These are phyloP conservation scores for Sodiomyces alkalinus DNA, from an alignment of 2,329 filamentous ascomycete genomes.

Conservation along the genomic window DNA sequence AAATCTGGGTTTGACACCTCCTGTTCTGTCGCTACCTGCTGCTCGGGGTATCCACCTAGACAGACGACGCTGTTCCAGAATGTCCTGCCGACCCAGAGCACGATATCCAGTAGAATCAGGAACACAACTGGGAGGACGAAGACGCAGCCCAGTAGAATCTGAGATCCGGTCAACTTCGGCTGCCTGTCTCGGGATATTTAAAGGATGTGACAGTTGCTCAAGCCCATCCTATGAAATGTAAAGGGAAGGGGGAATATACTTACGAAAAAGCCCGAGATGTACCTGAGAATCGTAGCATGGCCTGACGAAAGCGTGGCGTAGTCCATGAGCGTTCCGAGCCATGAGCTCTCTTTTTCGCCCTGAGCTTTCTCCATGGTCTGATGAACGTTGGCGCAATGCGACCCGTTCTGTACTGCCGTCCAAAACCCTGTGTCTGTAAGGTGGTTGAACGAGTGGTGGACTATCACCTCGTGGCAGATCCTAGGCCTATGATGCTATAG, in stretches of 20 bases:
- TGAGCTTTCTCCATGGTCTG: slow-evolving; percentile 1
- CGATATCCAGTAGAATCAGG: slow-evolving; percentile 34
- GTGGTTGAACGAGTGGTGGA: too few species aligned
- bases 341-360: slow-evolving; percentile 10
- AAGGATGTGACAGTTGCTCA: too few species aligned
- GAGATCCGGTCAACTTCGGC: too few species aligned
- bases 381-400: too few species aligned
- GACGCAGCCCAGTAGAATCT: slow-evolving; percentile 29
- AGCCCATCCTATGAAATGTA: background rate
- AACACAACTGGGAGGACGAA: slow-evolving; percentile 29
- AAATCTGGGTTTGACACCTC: too few species aligned
- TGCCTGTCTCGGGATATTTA: too few species aligned
- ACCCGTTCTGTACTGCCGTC: too few species aligned
- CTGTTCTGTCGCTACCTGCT: too few species aligned
- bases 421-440: too few species aligned
- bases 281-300: slow-evolving; percentile 18
- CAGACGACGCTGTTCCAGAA: too few species aligned
- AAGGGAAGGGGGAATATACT: slow-evolving; percentile 5
- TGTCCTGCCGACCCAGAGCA: slow-evolving; percentile 37
- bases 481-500: too few species aligned
- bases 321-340: slow-evolving; percentile 7
- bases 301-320: slow-evolving; percentile 4
- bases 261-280: slow-evolving; percentile 23
- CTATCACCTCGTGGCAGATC: background rate
- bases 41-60: too few species aligned